Percentiles rank a stretch among this genome's conserved stretches.
Conservation (phyloP, 1,284 basidiomycete genomes). For the Phylloboletellus chloephorus region DNA sequence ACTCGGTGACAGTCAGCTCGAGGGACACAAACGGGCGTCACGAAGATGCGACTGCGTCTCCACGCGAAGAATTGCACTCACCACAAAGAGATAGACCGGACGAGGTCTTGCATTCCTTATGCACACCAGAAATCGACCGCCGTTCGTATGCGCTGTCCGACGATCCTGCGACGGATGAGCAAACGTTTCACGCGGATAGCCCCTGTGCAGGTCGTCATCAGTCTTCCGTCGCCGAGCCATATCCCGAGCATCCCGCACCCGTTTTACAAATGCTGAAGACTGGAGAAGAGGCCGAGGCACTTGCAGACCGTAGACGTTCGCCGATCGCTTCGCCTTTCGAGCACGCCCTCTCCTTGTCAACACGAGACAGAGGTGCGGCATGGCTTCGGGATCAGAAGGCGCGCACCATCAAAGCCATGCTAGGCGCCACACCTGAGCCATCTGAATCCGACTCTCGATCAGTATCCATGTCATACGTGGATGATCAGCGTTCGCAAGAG, state of each 20-base stretch:
- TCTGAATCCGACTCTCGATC: slow-evolving; percentile 52
- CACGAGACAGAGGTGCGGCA: slow-evolving; percentile 62
- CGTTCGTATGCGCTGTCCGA: slow-evolving; percentile 6
- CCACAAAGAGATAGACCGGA: not conserved
- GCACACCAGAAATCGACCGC: slow-evolving; percentile 6
- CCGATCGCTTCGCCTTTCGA: slow-evolving; percentile 36
- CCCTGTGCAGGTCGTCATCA: slow-evolving; percentile 32
- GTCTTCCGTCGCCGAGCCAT: slow-evolving; percentile 28
- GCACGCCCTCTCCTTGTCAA: slow-evolving; percentile 39
- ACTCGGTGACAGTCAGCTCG: slow-evolving; percentile 68
- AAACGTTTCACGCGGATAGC: slow-evolving; percentile 14
- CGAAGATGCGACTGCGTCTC: slow-evolving; percentile 4
- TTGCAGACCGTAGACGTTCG: slow-evolving; percentile 7
- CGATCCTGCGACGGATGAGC: slow-evolving; percentile 2
- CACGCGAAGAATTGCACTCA: not conserved
- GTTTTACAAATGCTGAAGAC: slow-evolving; percentile 57
- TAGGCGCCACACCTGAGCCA: slow-evolving; percentile 56
- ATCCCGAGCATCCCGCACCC: slow-evolving; percentile 41
- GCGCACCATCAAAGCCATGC: slow-evolving; percentile 51
- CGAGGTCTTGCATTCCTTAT: not conserved
- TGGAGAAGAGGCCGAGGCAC: slow-evolving; percentile 39
- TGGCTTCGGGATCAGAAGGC: slow-evolving; percentile 83
- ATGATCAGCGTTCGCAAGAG: slow-evolving; percentile 31
- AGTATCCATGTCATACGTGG: slow-evolving; percentile 31
- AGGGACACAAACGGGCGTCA: slow-evolving; percentile 43